A percentile compares a stretch with the other conserved stretches of the same genome.
Conservation (phyloP, 2,329 filamentous ascomycete species). For the Uncinocarpus reesii region DNA sequence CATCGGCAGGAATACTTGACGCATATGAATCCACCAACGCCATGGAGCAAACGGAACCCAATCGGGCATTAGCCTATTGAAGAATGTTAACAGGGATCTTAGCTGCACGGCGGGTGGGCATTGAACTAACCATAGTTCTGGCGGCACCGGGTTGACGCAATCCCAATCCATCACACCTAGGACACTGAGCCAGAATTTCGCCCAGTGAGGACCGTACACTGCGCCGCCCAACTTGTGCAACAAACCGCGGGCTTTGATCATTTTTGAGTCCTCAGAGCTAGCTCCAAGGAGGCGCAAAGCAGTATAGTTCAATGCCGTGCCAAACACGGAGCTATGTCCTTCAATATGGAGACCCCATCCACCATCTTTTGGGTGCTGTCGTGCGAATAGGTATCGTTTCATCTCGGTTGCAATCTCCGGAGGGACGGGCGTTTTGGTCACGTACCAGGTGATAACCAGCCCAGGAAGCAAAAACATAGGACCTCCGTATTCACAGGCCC, state of each 20-base stretch:
- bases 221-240: slow-evolving; percentile 81
- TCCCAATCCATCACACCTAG: slow-evolving; percentile 81
- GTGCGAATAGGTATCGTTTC: slow-evolving; percentile 79
- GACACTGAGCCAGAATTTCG: slow-evolving; percentile 88
- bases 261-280: slow-evolving; percentile 67
- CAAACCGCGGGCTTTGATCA: slow-evolving; percentile 73
- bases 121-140: slow-evolving; percentile 63
- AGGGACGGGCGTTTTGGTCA: slow-evolving; percentile 77
- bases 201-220: slow-evolving; percentile 78
- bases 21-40: slow-evolving; percentile 98
- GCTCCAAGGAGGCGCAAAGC: slow-evolving; percentile 71
- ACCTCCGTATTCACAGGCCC: slow-evolving; percentile 95
- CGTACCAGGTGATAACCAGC: slow-evolving; percentile 74
- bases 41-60: slow-evolving; percentile 84
- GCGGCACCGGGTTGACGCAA: slow-evolving; percentile 84
- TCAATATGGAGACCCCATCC: slow-evolving; percentile 97
- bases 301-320: slow-evolving; percentile 80
- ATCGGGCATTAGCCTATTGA: slow-evolving; percentile 59
- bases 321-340: slow-evolving; percentile 82
- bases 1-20: slow-evolving; percentile 93
- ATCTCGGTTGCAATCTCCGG: slow-evolving; percentile 75
- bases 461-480: slow-evolving; percentile 92
- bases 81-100: slow-evolving; percentile 1
- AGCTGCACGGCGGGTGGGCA: neutral
- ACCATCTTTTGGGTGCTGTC: slow-evolving; percentile 77